phyloP scores from a whole-genome alignment of 176 grass and related monocot genomes.

The Hordeum marinum region DNA sequence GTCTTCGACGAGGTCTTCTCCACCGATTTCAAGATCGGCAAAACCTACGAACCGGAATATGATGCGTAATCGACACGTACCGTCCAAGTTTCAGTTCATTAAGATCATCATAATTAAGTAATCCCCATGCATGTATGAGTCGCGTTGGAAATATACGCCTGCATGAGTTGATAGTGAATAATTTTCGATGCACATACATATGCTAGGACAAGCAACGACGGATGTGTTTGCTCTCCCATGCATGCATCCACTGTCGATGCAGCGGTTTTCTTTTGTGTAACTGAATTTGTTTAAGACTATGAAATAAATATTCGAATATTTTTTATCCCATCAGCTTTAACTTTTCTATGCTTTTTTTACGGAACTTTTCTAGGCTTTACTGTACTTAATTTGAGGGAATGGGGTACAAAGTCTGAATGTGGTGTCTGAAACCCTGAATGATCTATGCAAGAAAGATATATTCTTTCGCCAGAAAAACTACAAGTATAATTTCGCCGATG shows the following conservation, averaged over 20 bases:
- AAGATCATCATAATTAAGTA: neutral
- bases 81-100: neutral
- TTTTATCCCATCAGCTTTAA: neutral
- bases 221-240: neutral
- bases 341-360: neutral
- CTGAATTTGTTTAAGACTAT: neutral
- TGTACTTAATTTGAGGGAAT: no score
- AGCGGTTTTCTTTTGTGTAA: neutral
- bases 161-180: neutral
- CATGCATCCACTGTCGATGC: neutral
- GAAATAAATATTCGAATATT: neutral
- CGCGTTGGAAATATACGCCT: neutral
- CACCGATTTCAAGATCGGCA: neutral
- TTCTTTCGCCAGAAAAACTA: no score
- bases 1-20: neutral
- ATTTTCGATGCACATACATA: neutral
- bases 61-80: neutral
- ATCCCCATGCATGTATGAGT: neutral
- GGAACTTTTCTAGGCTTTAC: no score
- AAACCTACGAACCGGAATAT: neutral
- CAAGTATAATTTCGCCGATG: no score
- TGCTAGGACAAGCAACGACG: neutral
- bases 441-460: no score
- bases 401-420: no score
- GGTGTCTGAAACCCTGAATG: no score